Conservation (phyloP, 805 yeast species). For the Priceomyces castillae region DNA sequence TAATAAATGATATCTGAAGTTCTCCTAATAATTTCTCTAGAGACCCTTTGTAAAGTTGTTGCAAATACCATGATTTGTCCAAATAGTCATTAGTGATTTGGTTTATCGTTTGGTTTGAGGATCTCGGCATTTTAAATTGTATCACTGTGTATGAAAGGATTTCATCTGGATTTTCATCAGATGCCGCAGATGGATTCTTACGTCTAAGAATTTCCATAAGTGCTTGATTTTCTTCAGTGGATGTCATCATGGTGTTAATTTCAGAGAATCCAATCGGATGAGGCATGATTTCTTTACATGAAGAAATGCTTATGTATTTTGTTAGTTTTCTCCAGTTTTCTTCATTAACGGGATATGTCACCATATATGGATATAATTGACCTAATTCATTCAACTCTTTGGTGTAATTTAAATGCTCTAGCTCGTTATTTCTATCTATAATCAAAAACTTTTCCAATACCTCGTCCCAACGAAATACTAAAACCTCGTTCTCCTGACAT, state of each 20-base stretch:
- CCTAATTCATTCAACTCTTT: conserved; percentile 27
- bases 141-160: conserved; percentile 44
- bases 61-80: conserved; percentile 63
- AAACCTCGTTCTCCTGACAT: conserved; percentile 31
- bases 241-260: conserved; percentile 47
- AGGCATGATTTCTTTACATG: conserved; percentile 19
- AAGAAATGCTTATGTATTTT: conserved; percentile 19
- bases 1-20: conserved; percentile 49
- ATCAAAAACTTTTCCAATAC: conserved; percentile 14
- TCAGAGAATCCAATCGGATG: conserved; percentile 11
- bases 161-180: conserved; percentile 24
- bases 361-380: conserved; percentile 29
- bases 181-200: conserved; percentile 15
- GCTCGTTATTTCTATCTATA: conserved; percentile 12
- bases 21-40: conserved; percentile 45
- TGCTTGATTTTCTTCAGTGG: conserved; percentile 47
- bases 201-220: conserved; percentile 33
- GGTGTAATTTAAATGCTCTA: conserved; percentile 28
- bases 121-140: conserved; percentile 38
- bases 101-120: conserved; percentile 22
- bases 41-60: conserved; percentile 32
- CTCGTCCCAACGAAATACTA: conserved; percentile 36
- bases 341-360: conserved; percentile 33
- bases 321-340: conserved; percentile 12
- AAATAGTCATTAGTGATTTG: conserved; percentile 50